Percentiles rank a stretch among this genome's conserved stretches.
These are phyloP conservation scores for Cichorium intybus DNA, from an alignment of 140 eudicot genomes.

Conservation along the genomic window DNA sequence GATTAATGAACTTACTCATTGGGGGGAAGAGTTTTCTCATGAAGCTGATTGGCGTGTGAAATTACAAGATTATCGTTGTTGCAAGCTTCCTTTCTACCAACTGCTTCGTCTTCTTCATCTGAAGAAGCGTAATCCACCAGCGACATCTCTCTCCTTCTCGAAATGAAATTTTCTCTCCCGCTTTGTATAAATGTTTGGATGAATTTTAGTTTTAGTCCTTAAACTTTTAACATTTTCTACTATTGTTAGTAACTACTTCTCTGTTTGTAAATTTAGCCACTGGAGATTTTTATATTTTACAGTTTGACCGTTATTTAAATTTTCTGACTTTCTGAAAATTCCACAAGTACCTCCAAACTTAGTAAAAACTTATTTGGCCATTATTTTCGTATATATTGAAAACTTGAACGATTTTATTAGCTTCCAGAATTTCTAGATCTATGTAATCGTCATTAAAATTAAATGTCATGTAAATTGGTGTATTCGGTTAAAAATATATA, in stretches of 20 bases:
- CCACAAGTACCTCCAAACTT: too few species aligned
- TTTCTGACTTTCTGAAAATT: too few species aligned
- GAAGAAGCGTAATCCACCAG: conserved; percentile 87
- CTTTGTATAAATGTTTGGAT: background rate
- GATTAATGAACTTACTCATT: conserved; percentile 14
- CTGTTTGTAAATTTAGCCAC: background rate
- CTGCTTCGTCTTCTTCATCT: conserved; percentile 55
- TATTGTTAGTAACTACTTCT: background rate
- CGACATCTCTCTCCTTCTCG: conserved; percentile 56
- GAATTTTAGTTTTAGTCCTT: background rate
- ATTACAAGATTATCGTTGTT: conserved; percentile 16
- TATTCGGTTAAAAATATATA: too few species aligned
- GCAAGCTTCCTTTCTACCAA: conserved; percentile 12
- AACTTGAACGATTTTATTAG: too few species aligned
- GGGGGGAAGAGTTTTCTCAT: conserved; percentile 10
- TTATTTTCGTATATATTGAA: too few species aligned
- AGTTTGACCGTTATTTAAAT: too few species aligned
- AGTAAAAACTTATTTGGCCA: too few species aligned
- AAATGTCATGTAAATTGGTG: too few species aligned
- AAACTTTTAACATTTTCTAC: background rate
- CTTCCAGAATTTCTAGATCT: too few species aligned
- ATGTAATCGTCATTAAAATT: too few species aligned
- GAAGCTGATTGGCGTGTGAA: conserved; percentile 7
- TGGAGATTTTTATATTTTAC: background rate
- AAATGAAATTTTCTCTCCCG: conserved; percentile 1